Percentiles rank a stretch among this genome's conserved stretches.
These are phyloP conservation scores for Ophiostoma triangulosporum DNA, from an alignment of 2,329 filamentous ascomycete genomes.

Conservation along the genomic window DNA sequence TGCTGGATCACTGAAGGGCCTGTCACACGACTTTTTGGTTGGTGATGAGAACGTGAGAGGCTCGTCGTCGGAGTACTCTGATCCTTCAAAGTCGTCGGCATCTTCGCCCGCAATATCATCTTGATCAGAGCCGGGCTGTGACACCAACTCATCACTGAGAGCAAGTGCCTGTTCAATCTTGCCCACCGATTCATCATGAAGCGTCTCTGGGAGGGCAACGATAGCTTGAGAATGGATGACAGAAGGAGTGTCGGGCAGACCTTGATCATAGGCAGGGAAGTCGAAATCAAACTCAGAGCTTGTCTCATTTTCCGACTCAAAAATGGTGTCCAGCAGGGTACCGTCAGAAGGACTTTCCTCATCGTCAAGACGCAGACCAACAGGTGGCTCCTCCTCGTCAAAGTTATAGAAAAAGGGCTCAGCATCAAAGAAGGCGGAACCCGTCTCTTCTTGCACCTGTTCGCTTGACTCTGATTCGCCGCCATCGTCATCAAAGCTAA, in stretches of 20 bases:
- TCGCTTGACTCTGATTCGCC: neutral
- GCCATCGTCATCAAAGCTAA: neutral
- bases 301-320: neutral
- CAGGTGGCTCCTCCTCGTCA: neutral
- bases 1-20: neutral
- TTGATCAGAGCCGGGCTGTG: neutral
- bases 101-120: too few relatives aligned
- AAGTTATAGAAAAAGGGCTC: neutral
- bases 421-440: neutral
- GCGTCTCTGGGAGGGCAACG: neutral
- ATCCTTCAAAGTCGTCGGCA: neutral
- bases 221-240: neutral
- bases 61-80: neutral
- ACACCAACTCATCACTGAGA: neutral
- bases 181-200: neutral
- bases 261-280: slow-evolving; percentile 1
- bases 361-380: neutral
- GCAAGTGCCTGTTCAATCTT: neutral
- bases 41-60: neutral
- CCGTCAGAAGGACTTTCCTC: neutral
- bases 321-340: neutral
- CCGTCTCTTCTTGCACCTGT: neutral
- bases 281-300: slow-evolving; percentile 1
- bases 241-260: neutral
- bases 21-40: neutral